Conservation (phyloP, 805 yeast species). For the Candida ponderosae region DNA sequence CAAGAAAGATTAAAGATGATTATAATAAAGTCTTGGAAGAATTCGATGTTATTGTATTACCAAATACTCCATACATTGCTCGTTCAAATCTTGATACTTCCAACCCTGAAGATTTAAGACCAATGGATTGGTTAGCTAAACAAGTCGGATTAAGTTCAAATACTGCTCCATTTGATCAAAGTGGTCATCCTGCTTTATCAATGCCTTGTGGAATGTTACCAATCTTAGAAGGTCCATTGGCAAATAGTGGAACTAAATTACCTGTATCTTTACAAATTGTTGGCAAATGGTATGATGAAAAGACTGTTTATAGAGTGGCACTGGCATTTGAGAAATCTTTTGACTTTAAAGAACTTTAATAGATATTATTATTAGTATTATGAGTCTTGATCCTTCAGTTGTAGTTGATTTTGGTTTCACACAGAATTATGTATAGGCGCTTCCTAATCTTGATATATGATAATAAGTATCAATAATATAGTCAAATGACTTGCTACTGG, state of each 20-base stretch:
- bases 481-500: too few relatives aligned
- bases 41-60: constrained; percentile 27
- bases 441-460: too few relatives aligned
- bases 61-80: constrained; percentile 23
- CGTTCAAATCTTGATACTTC: constrained; percentile 12
- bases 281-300: constrained; percentile 26
- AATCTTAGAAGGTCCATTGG: constrained; percentile 19
- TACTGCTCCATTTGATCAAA: constrained; percentile 27
- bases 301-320: constrained; percentile 24
- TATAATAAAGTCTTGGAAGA: constrained; percentile 22
- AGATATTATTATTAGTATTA: too few relatives aligned
- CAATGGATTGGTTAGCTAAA: constrained; percentile 18
- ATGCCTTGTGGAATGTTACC: constrained; percentile 26
- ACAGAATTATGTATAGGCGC: too few relatives aligned
- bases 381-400: too few relatives aligned
- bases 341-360: constrained; percentile 5
- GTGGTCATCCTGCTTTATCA: constrained; percentile 31
- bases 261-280: constrained; percentile 30
- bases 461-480: too few relatives aligned
- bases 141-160: constrained; percentile 28
- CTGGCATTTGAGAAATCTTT: constrained; percentile 27
- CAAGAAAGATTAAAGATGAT: constrained; percentile 23
- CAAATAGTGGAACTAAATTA: constrained; percentile 15
- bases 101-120: constrained; percentile 17
- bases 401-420: too few relatives aligned